Percentiles rank a stretch among this genome's conserved stretches.
These are phyloP conservation scores for Phoma sp. DNA, from an alignment of 2,329 filamentous ascomycete genomes.

Conservation along the genomic window DNA sequence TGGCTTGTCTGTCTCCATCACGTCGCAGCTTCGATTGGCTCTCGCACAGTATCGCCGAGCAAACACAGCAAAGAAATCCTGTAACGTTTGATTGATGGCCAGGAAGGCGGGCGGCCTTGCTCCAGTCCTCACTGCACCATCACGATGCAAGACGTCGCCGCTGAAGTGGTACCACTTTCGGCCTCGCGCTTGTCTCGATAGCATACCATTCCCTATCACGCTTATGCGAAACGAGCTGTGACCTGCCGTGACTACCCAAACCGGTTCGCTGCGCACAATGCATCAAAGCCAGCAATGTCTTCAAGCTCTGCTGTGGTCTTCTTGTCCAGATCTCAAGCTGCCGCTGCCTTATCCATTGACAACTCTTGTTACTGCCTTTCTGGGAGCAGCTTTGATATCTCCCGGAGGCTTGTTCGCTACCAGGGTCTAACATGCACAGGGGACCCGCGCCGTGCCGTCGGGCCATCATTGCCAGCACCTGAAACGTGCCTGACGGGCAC, in stretches of 20 bases:
- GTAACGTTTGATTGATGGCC: background rate
- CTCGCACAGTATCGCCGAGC: background rate
- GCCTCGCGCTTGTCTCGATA: conserved; percentile 3
- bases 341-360: background rate
- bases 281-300: conserved; percentile 9
- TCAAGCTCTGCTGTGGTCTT: background rate
- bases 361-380: conserved; percentile 4
- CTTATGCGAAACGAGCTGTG: conserved; percentile 22
- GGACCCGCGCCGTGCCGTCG: conserved; percentile 34
- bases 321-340: background rate
- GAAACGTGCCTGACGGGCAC: conserved; percentile 33
- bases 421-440: conserved; percentile 23
- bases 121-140: background rate
- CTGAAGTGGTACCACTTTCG: conserved; percentile 8
- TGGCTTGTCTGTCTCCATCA: background rate
- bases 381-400: background rate
- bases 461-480: conserved; percentile 32
- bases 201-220: conserved; percentile 4
- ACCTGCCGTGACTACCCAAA: conserved; percentile 39
- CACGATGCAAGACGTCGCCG: conserved; percentile 5
- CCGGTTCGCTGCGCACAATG: conserved; percentile 24
- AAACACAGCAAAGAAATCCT: background rate
- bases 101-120: background rate
- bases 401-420: conserved; percentile 10
- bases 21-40: background rate